Percentiles rank a stretch among this genome's conserved stretches.
phyloP scores from a whole-genome alignment of 257 asterid genomes.

The Nicotiana noctiflora region DNA sequence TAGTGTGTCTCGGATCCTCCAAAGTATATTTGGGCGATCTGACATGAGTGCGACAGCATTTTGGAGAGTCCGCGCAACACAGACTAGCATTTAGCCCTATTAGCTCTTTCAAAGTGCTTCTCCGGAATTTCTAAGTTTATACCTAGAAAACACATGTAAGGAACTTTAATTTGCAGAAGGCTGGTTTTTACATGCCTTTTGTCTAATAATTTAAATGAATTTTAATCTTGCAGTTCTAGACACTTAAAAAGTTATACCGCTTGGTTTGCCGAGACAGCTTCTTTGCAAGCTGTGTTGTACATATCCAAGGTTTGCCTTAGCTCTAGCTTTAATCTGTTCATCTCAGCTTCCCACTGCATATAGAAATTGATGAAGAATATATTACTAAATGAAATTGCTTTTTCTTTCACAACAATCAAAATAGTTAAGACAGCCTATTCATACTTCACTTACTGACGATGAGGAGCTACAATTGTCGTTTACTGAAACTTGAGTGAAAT shows the following conservation, averaged over 20 bases:
- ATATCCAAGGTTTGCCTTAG: conserved; percentile 60
- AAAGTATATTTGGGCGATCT: too few species aligned
- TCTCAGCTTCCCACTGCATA: conserved; percentile 30
- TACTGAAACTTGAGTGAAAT: conserved; percentile 15
- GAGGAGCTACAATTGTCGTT: conserved; percentile 13
- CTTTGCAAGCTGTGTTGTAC: conserved; percentile 71
- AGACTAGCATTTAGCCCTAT: background rate
- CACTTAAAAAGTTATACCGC: conserved; percentile 27
- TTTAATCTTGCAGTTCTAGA: background rate
- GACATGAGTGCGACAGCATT: too few species aligned
- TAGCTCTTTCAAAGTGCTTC: background rate
- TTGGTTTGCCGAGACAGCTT: conserved; percentile 56
- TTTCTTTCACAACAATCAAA: background rate
- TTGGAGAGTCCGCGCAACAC: too few species aligned
- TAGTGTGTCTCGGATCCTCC: too few species aligned
- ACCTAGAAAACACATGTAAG: background rate
- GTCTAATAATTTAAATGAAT: background rate
- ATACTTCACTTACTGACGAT: conserved; percentile 31
- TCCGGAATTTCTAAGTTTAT: background rate
- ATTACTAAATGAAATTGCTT: background rate
- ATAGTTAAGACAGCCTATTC: background rate
- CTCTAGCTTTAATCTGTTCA: conserved; percentile 50
- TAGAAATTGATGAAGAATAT: conserved; percentile 13
- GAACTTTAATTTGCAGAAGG: background rate
- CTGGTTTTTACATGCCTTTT: background rate